These are phyloP conservation scores for Drechmeria coniospora DNA, from an alignment of 2,329 filamentous ascomycete species.

Conservation along the genomic window DNA sequence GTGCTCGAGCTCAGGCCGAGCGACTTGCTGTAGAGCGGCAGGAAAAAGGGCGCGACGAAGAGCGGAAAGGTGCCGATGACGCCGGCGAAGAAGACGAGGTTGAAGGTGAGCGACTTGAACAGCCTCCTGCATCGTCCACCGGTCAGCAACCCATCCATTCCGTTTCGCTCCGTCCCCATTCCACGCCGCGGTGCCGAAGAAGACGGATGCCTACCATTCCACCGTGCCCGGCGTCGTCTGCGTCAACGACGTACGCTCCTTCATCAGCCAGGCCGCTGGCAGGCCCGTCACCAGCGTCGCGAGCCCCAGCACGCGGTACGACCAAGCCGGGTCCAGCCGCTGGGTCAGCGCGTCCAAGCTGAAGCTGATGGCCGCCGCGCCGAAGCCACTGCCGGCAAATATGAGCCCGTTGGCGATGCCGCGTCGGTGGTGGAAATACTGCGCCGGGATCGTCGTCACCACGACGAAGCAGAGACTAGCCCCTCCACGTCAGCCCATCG, in stretches of 20 bases:
- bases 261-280: slow-evolving; percentile 34
- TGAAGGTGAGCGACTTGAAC: slow-evolving; percentile 35
- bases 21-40: slow-evolving; percentile 38
- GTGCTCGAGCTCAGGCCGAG: slow-evolving; percentile 36
- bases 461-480: slow-evolving; percentile 14
- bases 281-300: slow-evolving; percentile 33
- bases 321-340: slow-evolving; percentile 26
- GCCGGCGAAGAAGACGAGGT: slow-evolving; percentile 35
- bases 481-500: no score
- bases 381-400: slow-evolving; percentile 32
- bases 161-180: no score
- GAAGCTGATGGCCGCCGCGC: slow-evolving; percentile 30
- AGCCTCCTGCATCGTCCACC: slow-evolving; percentile 24
- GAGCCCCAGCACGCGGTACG: slow-evolving; percentile 33
- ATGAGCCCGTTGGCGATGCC: slow-evolving; percentile 35
- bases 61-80: slow-evolving; percentile 43
- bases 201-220: no score
- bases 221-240: slow-evolving; percentile 21
- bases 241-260: slow-evolving; percentile 21
- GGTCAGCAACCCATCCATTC: neutral
- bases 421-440: slow-evolving; percentile 33
- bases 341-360: slow-evolving; percentile 26
- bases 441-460: slow-evolving; percentile 27
- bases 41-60: slow-evolving; percentile 45
- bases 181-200: no score